Percentiles rank a stretch among this genome's conserved stretches.
Evolutionary conservation across 139 green algal genomes (phyloP).

Genomic region (Chlorella sp.): DNA sequence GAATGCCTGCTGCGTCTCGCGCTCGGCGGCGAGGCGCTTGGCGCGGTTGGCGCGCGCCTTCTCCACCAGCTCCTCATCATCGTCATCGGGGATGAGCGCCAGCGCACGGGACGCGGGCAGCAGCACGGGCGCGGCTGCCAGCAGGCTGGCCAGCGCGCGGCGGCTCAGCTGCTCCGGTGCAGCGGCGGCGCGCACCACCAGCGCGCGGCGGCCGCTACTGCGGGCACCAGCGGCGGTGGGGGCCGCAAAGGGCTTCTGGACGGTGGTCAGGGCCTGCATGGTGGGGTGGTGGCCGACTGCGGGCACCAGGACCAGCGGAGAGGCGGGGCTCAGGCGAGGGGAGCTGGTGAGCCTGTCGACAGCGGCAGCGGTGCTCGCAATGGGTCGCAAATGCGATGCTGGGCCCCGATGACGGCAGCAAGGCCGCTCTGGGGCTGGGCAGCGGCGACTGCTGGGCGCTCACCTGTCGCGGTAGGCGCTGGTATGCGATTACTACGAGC

Average conservation of each 20-base stretch:
- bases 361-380: no score
- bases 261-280: conserved; percentile 3
- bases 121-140: conserved; percentile 34
- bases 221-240: not conserved
- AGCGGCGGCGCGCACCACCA: conserved; percentile 15
- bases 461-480: no score
- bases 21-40: conserved; percentile 41
- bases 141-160: conserved; percentile 23
- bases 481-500: no score
- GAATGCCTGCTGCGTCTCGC: conserved; percentile 23
- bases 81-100: conserved; percentile 74
- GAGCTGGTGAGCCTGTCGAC: no score
- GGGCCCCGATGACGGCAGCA: no score
- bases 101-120: conserved; percentile 23
- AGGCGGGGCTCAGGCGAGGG: no score
- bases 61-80: conserved; percentile 77
- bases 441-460: no score
- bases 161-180: not conserved
- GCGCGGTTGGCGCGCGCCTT: conserved; percentile 70
- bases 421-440: no score
- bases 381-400: no score
- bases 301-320: no score
- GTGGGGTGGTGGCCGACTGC: no score
- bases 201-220: not conserved
- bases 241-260: conserved; percentile 15